phyloP scores from a whole-genome alignment of 345 rosid genomes.

The Populus nigra region DNA sequence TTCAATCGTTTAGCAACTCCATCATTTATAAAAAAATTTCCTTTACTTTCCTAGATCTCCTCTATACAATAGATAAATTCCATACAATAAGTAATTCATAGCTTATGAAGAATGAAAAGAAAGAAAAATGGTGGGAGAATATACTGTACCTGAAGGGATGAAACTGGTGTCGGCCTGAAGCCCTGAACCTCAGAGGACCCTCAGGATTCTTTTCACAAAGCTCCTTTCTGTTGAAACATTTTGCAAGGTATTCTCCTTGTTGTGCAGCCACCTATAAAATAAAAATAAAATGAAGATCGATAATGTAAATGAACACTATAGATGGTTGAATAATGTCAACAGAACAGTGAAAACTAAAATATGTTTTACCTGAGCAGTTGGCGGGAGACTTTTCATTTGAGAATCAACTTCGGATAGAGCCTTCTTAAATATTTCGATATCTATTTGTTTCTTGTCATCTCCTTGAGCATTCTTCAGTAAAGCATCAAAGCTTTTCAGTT shows the following conservation, averaged over 20 bases:
- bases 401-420: conserved; percentile 70
- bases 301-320: neutral
- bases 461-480: conserved; percentile 47
- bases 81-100: neutral
- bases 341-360: neutral
- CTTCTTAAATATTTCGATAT: conserved; percentile 53
- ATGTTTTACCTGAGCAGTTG: conserved; percentile 72
- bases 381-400: conserved; percentile 76
- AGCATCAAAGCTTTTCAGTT: conserved; percentile 40
- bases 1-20: too few relatives aligned
- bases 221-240: conserved; percentile 72
- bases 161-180: conserved; percentile 61
- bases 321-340: neutral
- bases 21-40: too few relatives aligned
- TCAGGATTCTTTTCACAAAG: conserved; percentile 60
- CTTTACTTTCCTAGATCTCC: too few relatives aligned
- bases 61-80: too few relatives aligned
- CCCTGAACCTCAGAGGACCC: conserved; percentile 78
- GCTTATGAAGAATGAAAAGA: too few relatives aligned
- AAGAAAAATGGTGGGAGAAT: neutral
- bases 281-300: neutral
- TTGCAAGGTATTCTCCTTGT: conserved; percentile 74
- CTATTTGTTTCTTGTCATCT: conserved; percentile 32
- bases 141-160: conserved; percentile 59
- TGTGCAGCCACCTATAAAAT: conserved; percentile 58